Evolutionary conservation across 2,329 filamentous ascomycete genomes (phyloP).

Genomic region (Aspergillus bombycis): DNA sequence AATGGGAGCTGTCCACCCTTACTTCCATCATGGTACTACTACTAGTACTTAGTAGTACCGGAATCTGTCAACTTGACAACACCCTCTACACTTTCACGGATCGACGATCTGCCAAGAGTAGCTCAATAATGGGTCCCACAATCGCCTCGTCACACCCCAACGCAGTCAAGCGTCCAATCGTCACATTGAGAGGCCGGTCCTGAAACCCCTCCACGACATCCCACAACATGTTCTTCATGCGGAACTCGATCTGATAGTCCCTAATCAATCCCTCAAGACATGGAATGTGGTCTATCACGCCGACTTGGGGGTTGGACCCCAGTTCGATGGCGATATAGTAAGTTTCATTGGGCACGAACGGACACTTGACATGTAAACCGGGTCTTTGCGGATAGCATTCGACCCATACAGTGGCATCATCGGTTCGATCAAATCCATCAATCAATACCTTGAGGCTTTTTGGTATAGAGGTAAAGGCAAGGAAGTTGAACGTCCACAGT

Average conservation of each 20-base stretch:
- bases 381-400: constrained; percentile 20
- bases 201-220: constrained; percentile 20
- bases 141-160: constrained; percentile 30
- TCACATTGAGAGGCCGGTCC: constrained; percentile 20
- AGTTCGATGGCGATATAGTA: constrained; percentile 43
- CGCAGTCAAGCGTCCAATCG: constrained; percentile 25
- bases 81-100: neutral
- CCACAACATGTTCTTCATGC: constrained; percentile 32
- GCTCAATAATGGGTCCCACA: constrained; percentile 30
- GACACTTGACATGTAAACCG: constrained; percentile 23
- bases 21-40: too few species aligned
- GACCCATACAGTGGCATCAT: constrained; percentile 15
- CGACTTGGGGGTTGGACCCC: constrained; percentile 36
- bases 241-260: constrained; percentile 32
- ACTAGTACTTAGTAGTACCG: too few species aligned
- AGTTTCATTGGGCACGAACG: constrained; percentile 20
- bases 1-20: neutral
- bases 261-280: constrained; percentile 26
- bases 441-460: constrained; percentile 20
- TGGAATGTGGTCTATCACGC: constrained; percentile 21
- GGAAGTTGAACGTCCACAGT: constrained; percentile 8
- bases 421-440: constrained; percentile 22
- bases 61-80: neutral
- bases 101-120: constrained; percentile 28
- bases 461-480: neutral